Evolutionary conservation across 2,329 filamentous ascomycete species (phyloP).

Genomic region (Exophiala sp.): DNA sequence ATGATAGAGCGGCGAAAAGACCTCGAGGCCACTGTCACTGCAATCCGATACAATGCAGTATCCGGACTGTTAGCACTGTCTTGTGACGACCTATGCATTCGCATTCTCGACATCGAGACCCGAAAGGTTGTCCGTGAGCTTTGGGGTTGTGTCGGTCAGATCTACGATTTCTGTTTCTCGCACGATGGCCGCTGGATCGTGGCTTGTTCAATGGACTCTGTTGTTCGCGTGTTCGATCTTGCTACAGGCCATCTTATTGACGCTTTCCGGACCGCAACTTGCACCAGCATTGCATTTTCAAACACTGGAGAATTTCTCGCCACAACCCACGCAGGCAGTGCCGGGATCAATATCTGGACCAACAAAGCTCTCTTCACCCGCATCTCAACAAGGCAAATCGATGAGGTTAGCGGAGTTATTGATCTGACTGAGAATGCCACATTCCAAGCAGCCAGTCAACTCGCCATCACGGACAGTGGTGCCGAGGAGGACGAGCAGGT

Average conservation of each 20-base stretch:
- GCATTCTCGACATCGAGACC: conserved; percentile 86
- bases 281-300: conserved; percentile 83
- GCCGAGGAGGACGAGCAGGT: conserved; percentile 46
- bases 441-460: conserved; percentile 70
- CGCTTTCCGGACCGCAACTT: conserved; percentile 75
- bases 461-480: conserved; percentile 58
- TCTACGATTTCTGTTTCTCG: conserved; percentile 85
- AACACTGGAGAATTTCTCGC: conserved; percentile 91
- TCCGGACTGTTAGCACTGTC: conserved; percentile 85
- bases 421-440: conserved; percentile 58
- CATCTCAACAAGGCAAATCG: conserved; percentile 78
- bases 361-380: conserved; percentile 90
- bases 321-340: conserved; percentile 73
- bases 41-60: conserved; percentile 73
- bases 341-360: conserved; percentile 94
- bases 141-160: conserved; percentile 70
- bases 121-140: conserved; percentile 89
- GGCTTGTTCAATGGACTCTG: conserved; percentile 74
- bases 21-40: conserved; percentile 72
- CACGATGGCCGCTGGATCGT: conserved; percentile 92
- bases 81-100: conserved; percentile 83
- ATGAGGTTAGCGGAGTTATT: conserved; percentile 69
- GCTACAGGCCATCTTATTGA: conserved; percentile 95
- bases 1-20: conserved; percentile 80
- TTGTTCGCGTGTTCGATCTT: conserved; percentile 88